These are phyloP conservation scores for Pestalotiopsis sp. DNA, from an alignment of 2,329 filamentous ascomycete species.

Conservation along the genomic window DNA sequence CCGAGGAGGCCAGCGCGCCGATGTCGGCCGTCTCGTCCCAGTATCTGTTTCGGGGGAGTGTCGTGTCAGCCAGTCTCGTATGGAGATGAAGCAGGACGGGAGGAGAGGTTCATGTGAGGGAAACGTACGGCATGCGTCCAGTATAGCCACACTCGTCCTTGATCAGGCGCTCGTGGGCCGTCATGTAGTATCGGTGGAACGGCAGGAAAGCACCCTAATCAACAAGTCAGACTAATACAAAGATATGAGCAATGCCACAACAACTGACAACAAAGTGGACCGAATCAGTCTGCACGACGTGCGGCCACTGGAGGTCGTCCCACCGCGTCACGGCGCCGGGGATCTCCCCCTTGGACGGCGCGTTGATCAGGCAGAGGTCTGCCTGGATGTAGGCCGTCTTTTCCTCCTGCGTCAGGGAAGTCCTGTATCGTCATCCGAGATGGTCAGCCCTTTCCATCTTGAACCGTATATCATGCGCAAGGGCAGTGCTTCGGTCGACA, in stretches of 20 bases:
- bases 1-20: neutral
- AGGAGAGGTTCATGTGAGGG: neutral
- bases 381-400: conserved; percentile 10
- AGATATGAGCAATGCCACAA: no score
- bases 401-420: neutral
- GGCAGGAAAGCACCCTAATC: conserved; percentile 22
- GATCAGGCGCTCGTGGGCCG: conserved; percentile 15
- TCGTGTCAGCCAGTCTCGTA: neutral
- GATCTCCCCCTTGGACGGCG: conserved; percentile 6
- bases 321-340: conserved; percentile 7
- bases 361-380: conserved; percentile 7
- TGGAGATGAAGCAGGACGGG: neutral
- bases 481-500: neutral
- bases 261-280: conserved; percentile 10
- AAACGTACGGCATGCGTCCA: conserved; percentile 18
- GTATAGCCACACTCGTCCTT: conserved; percentile 21
- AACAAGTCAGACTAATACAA: neutral
- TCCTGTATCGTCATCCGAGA: neutral
- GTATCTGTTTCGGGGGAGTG: neutral
- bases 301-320: conserved; percentile 11
- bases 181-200: conserved; percentile 20
- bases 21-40: conserved; percentile 6
- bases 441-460: neutral
- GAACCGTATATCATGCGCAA: neutral
- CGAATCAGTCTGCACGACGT: conserved; percentile 6